These are phyloP conservation scores for Trichoderma koningii DNA, from an alignment of 2,329 filamentous ascomycete species.

Conservation along the genomic window DNA sequence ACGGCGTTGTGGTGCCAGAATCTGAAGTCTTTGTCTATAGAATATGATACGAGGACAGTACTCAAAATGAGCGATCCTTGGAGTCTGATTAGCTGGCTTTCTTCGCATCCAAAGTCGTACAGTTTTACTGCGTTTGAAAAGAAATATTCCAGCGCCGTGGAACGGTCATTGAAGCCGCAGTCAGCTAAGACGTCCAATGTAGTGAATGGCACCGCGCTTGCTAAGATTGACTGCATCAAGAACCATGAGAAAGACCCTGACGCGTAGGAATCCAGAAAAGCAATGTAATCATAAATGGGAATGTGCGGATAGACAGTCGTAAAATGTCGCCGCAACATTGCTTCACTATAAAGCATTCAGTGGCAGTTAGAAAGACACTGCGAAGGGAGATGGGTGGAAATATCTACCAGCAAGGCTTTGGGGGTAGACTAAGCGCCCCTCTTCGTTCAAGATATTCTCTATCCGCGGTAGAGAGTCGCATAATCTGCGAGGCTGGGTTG, in stretches of 20 bases:
- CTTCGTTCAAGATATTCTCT: conserved; percentile 3
- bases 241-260: conserved; percentile 1
- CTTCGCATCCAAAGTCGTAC: conserved; percentile 4
- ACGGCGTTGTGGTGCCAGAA: conserved; percentile 6
- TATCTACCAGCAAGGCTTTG: neutral
- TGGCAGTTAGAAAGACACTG: too few species aligned
- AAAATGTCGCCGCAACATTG: neutral
- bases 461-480: neutral
- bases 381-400: neutral
- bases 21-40: neutral
- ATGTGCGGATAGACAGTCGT: neutral
- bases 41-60: neutral
- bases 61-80: neutral
- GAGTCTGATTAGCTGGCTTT: neutral
- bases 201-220: neutral
- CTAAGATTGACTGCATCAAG: neutral
- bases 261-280: neutral
- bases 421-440: neutral
- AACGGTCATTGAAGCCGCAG: neutral
- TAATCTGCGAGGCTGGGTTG: neutral
- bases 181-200: neutral
- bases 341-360: neutral
- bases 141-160: neutral
- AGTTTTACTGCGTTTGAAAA: neutral
- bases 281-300: neutral